Base-by-base conservation (phyloP, 2,329 filamentous ascomycete genomes). In the Fusarium tuaranense region DNA sequence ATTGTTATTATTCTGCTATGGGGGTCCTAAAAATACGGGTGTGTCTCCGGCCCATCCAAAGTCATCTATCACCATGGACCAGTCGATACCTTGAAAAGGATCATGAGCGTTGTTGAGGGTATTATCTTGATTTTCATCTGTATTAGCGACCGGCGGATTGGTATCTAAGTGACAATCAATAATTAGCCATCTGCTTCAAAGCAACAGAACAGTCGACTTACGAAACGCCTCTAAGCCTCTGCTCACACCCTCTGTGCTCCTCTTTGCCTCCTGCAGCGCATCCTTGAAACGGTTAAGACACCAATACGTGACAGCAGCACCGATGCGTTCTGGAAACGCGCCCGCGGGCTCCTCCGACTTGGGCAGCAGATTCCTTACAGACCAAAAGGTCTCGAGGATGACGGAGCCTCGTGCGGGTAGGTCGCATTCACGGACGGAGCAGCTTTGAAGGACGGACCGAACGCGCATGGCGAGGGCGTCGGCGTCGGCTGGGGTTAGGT, bases 341-440 rank as follows among this genome's bases (percentile, higher is more conserved):
- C 81, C 79, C 2, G 84, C 84, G 0, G 84, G 82, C 10, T 84
- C 82, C 41, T 86, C 85, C 30, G 83, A 79, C 27, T 79, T 79
- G 32, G 84, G 82, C 65, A 86, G 77, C 60, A 81, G 69, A 66
- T 82, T 80, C 27, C 83, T 81, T 55, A 84, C 79, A 34, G 80
- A 82, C 87, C 84, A 88, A 67, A 84, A 89, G 1, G 85, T 85
- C 75, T 88, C 87, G 53, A 89, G 81, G 69, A 89, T 84, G 66
- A 83, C 82, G 41, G 83, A 80, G 1, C 83, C 83, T 18, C 88
- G 84, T 53, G 82, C 80, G 2, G 87, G 82, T 3, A 90, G 81
- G 74, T 90, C 88, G 22, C 81, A 84, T 13, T 89, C 87, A 65
- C 85, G 81, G 20, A 89, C 81, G 4, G 84, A 86, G 74, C 86